Evolutionary conservation across 495 filamentous ascomycete species (phyloP).

Genomic region (Rusavskia elegans): DNA sequence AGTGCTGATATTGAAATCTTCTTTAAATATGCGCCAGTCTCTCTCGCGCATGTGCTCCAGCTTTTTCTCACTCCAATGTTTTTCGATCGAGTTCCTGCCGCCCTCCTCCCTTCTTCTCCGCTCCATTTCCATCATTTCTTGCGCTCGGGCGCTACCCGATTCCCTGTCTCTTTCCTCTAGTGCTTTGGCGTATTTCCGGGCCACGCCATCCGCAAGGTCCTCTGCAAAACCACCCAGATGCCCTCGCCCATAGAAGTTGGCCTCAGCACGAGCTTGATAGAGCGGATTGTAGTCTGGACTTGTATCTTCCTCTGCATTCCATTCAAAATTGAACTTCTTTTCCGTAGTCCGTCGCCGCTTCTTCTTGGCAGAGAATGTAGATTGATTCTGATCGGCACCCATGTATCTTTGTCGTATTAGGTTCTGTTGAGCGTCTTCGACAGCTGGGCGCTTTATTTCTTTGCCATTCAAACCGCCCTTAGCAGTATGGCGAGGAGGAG

Average conservation of each 20-base stretch:
- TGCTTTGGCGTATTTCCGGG: constrained; percentile 60
- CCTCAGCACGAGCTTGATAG: constrained; percentile 58
- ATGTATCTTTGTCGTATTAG: constrained; percentile 77
- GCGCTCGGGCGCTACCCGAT: constrained; percentile 60
- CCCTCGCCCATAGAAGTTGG: constrained; percentile 67
- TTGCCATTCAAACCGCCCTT: constrained; percentile 22
- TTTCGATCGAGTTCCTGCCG: constrained; percentile 53
- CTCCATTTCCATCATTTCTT: constrained; percentile 81
- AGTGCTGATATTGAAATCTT: constrained; percentile 93
- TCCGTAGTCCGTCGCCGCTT: constrained; percentile 86
- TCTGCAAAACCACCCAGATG: constrained; percentile 72
- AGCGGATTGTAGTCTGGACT: constrained; percentile 79
- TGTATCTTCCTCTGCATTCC: constrained; percentile 93
- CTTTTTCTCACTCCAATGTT: constrained; percentile 97
- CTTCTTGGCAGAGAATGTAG: constrained; percentile 90
- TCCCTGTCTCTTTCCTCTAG: constrained; percentile 66
- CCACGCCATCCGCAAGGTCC: constrained; percentile 51
- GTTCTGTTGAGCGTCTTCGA: constrained; percentile 62
- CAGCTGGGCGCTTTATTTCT: constrained; percentile 33
- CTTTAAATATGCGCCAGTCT: constrained; percentile 99
- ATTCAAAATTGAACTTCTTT: constrained; percentile 98
- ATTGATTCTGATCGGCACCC: constrained; percentile 75
- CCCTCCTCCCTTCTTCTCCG: constrained; percentile 60
- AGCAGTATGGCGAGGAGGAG: constrained; percentile 27
- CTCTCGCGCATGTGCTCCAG: constrained; percentile 93